A percentile compares a stretch with the other conserved stretches of the same genome.
These are phyloP conservation scores for Liquidambar formosana DNA, from an alignment of 164 flowering plant genomes.

Conservation along the genomic window DNA sequence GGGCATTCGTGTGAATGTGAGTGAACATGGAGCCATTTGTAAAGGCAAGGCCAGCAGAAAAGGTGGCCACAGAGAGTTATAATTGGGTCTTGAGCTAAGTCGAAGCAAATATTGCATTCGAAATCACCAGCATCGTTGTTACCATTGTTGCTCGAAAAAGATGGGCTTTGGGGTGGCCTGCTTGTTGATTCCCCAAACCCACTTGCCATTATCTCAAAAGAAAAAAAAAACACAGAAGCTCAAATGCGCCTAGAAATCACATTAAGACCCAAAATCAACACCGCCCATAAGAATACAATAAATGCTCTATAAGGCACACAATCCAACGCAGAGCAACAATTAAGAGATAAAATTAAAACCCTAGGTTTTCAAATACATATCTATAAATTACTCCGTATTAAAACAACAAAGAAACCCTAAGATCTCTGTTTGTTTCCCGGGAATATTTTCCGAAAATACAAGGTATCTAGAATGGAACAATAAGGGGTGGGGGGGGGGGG, in stretches of 20 bases:
- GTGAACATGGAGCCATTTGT: constrained; percentile 72
- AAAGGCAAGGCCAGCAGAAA: constrained; percentile 83
- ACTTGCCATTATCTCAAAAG: constrained; percentile 28
- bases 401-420: no score
- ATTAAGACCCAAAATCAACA: constrained; percentile 1
- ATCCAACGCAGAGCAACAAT: background rate
- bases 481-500: no score
- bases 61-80: constrained; percentile 81
- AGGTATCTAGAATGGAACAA: no score
- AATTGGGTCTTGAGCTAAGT: constrained; percentile 78
- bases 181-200: constrained; percentile 33
- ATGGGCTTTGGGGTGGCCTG: constrained; percentile 19
- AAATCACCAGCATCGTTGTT: constrained; percentile 55
- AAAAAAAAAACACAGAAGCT: background rate
- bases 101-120: constrained; percentile 82
- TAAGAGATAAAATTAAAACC: no score
- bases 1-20: constrained; percentile 72
- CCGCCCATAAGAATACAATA: background rate
- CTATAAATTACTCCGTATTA: no score
- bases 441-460: no score
- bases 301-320: background rate
- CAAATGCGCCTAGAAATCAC: background rate
- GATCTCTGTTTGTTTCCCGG: no score
- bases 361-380: no score
- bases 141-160: constrained; percentile 35